Evolutionary conservation across 306 rosid species (phyloP).

Genomic region (Mimosa pudica): DNA sequence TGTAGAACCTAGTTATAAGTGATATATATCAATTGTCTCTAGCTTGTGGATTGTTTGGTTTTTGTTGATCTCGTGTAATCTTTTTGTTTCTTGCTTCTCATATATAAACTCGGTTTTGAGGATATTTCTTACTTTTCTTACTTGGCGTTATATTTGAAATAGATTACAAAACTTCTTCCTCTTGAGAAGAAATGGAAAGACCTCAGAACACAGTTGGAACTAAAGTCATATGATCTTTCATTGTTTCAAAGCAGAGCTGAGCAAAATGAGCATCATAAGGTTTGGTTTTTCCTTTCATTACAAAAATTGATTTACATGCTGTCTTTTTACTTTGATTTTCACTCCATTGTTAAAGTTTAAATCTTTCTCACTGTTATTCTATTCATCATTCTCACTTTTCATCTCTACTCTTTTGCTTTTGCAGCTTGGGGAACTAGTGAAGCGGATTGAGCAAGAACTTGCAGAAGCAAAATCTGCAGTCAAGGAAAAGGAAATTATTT

Average conservation of each 20-base stretch:
- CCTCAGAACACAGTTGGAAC: constrained; percentile 78
- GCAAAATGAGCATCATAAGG: constrained; percentile 98
- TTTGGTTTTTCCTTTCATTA: constrained; percentile 34
- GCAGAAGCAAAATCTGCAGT: constrained; percentile 70
- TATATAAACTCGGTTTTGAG: constrained; percentile 3
- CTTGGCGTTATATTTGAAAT: constrained; percentile 36
- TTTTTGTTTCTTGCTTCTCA: constrained; percentile 4
- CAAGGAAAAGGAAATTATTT: constrained; percentile 61
- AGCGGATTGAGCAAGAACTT: constrained; percentile 84
- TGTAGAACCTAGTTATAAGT: not conserved
- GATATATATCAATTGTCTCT: not conserved
- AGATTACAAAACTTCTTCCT: constrained; percentile 80
- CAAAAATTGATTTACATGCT: not conserved
- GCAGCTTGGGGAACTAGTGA: constrained; percentile 90
- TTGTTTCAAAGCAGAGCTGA: constrained; percentile 87
- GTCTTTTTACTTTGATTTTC: constrained; percentile 13
- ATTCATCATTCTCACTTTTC: constrained; percentile 22
- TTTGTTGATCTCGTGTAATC: constrained; percentile 18
- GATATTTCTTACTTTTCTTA: constrained; percentile 27
- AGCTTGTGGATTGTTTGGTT: not conserved
- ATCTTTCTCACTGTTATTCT: constrained; percentile 18
- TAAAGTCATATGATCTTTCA: constrained; percentile 77
- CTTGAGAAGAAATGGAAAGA: constrained; percentile 71
- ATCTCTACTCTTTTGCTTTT: constrained; percentile 30
- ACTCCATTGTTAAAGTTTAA: not conserved